Conservation (phyloP, 2,329 filamentous ascomycete genomes). For the Pyrenophora graminea region DNA sequence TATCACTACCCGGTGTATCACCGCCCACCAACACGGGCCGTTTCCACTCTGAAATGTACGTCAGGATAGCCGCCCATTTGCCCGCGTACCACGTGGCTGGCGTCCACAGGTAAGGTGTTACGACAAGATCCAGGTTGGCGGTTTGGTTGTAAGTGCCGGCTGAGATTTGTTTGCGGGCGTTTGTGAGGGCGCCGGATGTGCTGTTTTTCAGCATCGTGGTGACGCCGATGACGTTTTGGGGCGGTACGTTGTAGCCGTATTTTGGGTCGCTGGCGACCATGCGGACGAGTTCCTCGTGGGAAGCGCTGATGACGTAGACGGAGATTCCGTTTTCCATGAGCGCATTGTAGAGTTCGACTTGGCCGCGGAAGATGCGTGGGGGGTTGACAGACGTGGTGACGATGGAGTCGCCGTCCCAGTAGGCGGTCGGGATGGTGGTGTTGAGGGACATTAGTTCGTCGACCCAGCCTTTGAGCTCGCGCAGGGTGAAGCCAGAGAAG, state of each 20-base stretch:
- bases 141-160: slow-evolving; percentile 31
- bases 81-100: slow-evolving; percentile 39
- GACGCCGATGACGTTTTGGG: slow-evolving; percentile 38
- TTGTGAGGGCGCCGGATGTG: slow-evolving; percentile 33
- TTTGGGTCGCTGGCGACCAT: slow-evolving; percentile 40
- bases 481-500: slow-evolving; percentile 34
- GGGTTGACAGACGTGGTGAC: slow-evolving; percentile 23
- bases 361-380: slow-evolving; percentile 32
- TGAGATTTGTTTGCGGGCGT: slow-evolving; percentile 32
- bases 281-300: slow-evolving; percentile 39
- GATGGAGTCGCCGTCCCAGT: slow-evolving; percentile 36
- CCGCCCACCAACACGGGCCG: slow-evolving; percentile 34
- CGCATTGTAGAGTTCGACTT: slow-evolving; percentile 36
- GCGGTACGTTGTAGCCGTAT: slow-evolving; percentile 39
- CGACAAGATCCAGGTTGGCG: slow-evolving; percentile 31
- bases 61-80: slow-evolving; percentile 38
- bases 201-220: slow-evolving; percentile 35
- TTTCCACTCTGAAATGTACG: slow-evolving; percentile 39
- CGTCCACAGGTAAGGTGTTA: slow-evolving; percentile 37
- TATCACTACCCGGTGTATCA: slow-evolving; percentile 38
- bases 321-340: slow-evolving; percentile 37
- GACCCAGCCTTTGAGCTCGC: slow-evolving; percentile 33
- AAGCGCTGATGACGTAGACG: slow-evolving; percentile 37
- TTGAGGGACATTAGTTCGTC: slow-evolving; percentile 38
- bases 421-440: slow-evolving; percentile 26